phyloP scores from a whole-genome alignment of 345 rosid species.

The Populus simonii region DNA sequence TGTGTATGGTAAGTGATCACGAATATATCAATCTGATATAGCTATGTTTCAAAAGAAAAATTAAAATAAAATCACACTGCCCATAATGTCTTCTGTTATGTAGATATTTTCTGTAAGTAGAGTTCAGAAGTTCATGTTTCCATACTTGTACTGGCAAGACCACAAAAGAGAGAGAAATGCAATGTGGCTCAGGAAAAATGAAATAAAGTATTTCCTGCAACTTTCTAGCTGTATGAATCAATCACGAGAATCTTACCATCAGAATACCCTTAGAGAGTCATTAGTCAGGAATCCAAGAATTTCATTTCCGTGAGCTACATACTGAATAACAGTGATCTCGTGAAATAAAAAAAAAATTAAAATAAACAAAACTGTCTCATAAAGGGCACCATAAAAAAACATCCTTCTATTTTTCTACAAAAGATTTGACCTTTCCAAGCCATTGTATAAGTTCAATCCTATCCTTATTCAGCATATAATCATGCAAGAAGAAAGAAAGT shows the following conservation, averaged over 20 bases:
- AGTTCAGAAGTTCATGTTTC: neutral
- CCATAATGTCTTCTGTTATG: neutral
- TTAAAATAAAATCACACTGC: neutral
- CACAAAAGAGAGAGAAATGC: neutral
- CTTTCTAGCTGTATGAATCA: neutral
- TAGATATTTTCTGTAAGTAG: neutral
- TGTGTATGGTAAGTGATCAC: neutral
- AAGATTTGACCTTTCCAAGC: slow-evolving; percentile 50
- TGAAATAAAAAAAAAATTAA: neutral
- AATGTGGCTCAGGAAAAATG: neutral
- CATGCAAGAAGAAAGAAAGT: slow-evolving; percentile 65
- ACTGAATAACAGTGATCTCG: neutral
- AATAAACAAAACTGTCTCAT: neutral
- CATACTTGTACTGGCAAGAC: neutral
- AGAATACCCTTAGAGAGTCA: neutral
- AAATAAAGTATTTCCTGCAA: neutral
- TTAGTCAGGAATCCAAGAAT: neutral
- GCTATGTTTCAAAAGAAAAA: neutral
- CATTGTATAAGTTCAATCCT: slow-evolving; percentile 63
- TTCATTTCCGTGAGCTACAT: neutral
- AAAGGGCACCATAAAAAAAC: neutral
- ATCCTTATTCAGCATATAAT: slow-evolving; percentile 71
- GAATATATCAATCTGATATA: neutral
- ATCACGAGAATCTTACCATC: neutral
- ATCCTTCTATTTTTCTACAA: slow-evolving; percentile 36